Evolutionary conservation across 176 grass and related monocot genomes (phyloP).

Genomic region (Hordeum vulgare): MorexV3_pseudomolecules_assembly NC_058523.1:460957975-460958474

Average conservation of each 20-base stretch:
- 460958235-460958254: slow-evolving; percentile 60
- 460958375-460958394: neutral
- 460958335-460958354: slow-evolving; percentile 28
- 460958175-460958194: slow-evolving; percentile 77
- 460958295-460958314: neutral
- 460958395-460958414: neutral
- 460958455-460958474: neutral
- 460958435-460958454: neutral
- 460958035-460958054: slow-evolving; percentile 76
- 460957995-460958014: slow-evolving; percentile 40
- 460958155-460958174: slow-evolving; percentile 47
- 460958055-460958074: slow-evolving; percentile 99
- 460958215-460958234: slow-evolving; percentile 74
- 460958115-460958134: slow-evolving; percentile 51
- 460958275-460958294: slow-evolving; percentile 14
- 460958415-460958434: neutral
- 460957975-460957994: slow-evolving; percentile 91
- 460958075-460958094: slow-evolving; percentile 68
- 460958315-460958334: slow-evolving; percentile 14
- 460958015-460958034: slow-evolving; percentile 87
- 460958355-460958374: slow-evolving; percentile 16
- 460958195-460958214: slow-evolving; percentile 81
- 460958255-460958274: slow-evolving; percentile 63
- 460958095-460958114: slow-evolving; percentile 80
- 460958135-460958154: slow-evolving; percentile 67